Conservation (phyloP, 2,329 filamentous ascomycete species). For the Diaporthe eres region DNA sequence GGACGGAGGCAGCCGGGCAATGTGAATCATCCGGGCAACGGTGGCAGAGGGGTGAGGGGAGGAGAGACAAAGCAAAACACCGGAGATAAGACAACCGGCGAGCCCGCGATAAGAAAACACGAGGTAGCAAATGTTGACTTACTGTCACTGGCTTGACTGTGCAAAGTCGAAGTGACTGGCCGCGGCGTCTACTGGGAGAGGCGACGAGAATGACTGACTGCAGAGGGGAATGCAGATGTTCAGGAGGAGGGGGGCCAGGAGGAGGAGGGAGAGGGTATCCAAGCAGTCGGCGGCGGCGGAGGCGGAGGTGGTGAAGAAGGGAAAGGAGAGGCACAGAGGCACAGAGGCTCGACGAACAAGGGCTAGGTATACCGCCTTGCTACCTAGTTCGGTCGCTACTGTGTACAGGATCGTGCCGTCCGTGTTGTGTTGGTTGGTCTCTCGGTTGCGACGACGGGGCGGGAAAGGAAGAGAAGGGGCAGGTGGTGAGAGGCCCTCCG, state of each 20-base stretch:
- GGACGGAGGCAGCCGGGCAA: constrained; percentile 17
- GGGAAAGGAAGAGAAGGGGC: constrained; percentile 35
- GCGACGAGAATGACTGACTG: constrained; percentile 11
- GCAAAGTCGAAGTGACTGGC: neutral
- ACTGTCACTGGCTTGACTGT: constrained; percentile 16
- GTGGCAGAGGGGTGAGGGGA: constrained; percentile 25
- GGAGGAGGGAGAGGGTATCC: neutral
- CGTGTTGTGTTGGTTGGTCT: constrained; percentile 34
- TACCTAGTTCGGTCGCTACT: constrained; percentile 6
- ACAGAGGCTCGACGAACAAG: constrained; percentile 25
- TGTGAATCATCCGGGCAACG: constrained; percentile 31
- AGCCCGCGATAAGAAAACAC: constrained; percentile 33
- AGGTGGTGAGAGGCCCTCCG: constrained; percentile 10
- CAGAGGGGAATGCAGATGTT: neutral
- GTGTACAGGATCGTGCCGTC: constrained; percentile 28
- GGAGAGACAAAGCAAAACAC: constrained; percentile 39
- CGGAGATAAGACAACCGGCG: constrained; percentile 33
- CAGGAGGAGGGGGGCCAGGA: neutral
- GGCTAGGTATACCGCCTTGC: constrained; percentile 31
- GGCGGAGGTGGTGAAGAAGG: constrained; percentile 17
- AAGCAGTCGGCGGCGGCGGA: constrained; percentile 15
- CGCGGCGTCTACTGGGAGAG: neutral
- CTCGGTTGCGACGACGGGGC: constrained; percentile 29
- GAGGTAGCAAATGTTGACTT: constrained; percentile 36
- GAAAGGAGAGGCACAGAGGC: constrained; percentile 6